Evolutionary conservation across 2,329 filamentous ascomycete species (phyloP).

Genomic region (Fusarium chlamydosporum): DNA sequence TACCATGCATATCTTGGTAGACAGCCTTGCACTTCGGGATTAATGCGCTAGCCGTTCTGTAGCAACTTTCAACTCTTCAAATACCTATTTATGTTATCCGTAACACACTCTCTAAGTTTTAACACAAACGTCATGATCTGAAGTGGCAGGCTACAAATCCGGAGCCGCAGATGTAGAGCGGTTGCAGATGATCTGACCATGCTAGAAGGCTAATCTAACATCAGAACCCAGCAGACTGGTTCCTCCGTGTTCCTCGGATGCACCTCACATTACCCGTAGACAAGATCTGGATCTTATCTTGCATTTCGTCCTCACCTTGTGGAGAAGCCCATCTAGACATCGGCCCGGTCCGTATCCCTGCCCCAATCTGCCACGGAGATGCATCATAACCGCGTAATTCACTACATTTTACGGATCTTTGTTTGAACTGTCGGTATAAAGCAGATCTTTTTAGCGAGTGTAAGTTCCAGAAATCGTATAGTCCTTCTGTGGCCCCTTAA

Average conservation of each 20-base stretch:
- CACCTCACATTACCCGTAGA: conserved; percentile 16
- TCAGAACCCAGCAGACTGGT: neutral
- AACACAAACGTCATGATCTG: too few relatives aligned
- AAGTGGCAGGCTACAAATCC: neutral
- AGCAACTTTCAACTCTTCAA: neutral
- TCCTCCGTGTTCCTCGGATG: conserved; percentile 16
- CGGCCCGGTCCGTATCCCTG: conserved; percentile 19
- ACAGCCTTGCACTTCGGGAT: neutral
- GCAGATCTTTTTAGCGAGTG: conserved; percentile 54
- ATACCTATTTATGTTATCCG: too few relatives aligned
- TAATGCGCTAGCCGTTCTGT: too few relatives aligned
- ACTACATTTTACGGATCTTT: neutral
- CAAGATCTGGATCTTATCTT: conserved; percentile 11
- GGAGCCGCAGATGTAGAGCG: neutral
- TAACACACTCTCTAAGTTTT: neutral
- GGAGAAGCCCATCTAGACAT: conserved; percentile 11
- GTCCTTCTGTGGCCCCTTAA: conserved; percentile 80
- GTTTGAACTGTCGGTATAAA: neutral
- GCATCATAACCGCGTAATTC: neutral
- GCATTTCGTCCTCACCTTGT: neutral
- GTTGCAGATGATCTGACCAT: conserved; percentile 16
- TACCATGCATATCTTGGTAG: too few relatives aligned
- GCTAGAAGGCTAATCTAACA: neutral
- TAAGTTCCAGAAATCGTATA: conserved; percentile 73
- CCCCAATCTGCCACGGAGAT: conserved; percentile 1